A percentile compares a stretch with the other conserved stretches of the same genome.
These are phyloP conservation scores for Rhododendron ferrugineum DNA, from an alignment of 148 eudicot species.

Conservation along the genomic window DNA sequence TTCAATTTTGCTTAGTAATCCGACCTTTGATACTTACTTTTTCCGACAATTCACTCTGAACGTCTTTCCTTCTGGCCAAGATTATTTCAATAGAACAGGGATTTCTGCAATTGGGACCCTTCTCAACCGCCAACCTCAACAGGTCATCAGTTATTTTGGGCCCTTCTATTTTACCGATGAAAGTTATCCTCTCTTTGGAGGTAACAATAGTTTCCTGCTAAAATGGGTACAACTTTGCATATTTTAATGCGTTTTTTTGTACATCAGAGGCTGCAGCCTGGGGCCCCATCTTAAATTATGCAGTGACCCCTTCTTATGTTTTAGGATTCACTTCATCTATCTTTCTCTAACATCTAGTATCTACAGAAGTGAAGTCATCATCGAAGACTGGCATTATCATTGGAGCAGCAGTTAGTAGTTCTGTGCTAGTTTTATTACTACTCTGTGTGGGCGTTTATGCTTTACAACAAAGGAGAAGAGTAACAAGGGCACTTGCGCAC, in stretches of 20 bases:
- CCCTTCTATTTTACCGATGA: conserved; percentile 52
- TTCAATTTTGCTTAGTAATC: conserved; percentile 53
- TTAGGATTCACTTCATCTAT: background rate
- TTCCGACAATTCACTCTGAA: conserved; percentile 35
- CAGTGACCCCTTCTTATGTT: background rate
- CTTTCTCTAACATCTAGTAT: background rate
- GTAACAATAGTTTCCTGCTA: background rate
- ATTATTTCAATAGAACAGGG: conserved; percentile 52
- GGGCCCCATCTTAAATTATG: conserved; percentile 7
- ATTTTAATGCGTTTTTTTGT: background rate
- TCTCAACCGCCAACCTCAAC: background rate
- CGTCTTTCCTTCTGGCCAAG: conserved; percentile 53
- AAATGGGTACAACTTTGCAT: background rate
- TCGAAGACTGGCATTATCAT: conserved; percentile 27
- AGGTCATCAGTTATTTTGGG: conserved; percentile 32
- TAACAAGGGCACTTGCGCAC: conserved; percentile 31
- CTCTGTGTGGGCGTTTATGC: conserved; percentile 52
- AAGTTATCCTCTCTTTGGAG: conserved; percentile 15
- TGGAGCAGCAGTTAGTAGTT: conserved; percentile 41
- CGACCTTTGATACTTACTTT: conserved; percentile 21
- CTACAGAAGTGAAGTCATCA: conserved; percentile 19
- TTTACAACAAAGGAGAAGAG: conserved; percentile 49
- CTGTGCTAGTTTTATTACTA: conserved; percentile 33
- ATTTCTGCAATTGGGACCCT: conserved; percentile 51
- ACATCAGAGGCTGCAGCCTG: background rate